Conservation (phyloP, 768 basidiomycete genomes). For the Glaciozyma antarctica region DNA sequence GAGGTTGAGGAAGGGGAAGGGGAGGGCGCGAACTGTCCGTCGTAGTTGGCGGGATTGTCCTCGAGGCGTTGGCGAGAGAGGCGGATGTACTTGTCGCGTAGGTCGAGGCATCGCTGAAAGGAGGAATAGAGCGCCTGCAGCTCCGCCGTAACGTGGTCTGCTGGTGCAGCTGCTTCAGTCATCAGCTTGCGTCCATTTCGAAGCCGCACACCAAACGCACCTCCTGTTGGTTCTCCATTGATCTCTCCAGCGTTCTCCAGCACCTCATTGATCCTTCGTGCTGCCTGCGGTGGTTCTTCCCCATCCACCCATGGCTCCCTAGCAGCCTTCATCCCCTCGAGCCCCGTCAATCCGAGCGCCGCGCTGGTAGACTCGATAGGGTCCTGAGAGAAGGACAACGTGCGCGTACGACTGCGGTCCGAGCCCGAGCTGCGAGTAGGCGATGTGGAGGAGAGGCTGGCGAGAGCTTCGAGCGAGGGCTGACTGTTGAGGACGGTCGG, state of each 20-base stretch:
- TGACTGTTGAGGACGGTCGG: constrained; percentile 3
- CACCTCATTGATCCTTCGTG: constrained; percentile 12
- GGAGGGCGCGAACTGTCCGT: constrained; percentile 47
- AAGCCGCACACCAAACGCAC: not conserved
- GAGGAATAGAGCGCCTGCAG: constrained; percentile 51
- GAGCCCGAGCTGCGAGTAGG: not conserved
- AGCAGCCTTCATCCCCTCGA: not conserved
- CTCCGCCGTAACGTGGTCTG: constrained; percentile 36
- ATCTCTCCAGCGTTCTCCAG: constrained; percentile 27
- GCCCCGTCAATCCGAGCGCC: not conserved
- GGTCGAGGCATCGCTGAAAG: constrained; percentile 66
- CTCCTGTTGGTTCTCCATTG: constrained; percentile 21
- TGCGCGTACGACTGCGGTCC: not conserved
- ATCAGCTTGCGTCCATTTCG: not conserved
- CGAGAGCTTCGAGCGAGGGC: constrained; percentile 14
- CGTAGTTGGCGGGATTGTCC: constrained; percentile 88
- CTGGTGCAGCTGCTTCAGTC: constrained; percentile 5
- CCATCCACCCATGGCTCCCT: not conserved
- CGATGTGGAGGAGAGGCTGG: not conserved
- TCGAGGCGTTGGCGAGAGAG: constrained; percentile 80
- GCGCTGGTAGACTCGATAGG: not conserved
- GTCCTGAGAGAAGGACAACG: constrained; percentile 8
- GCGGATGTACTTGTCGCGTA: constrained; percentile 91
- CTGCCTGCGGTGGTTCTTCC: constrained; percentile 7
- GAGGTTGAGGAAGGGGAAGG: constrained; percentile 12